Percentiles rank a stretch among this genome's conserved stretches.
Evolutionary conservation across 352 stramenopile species (phyloP).

Genomic region (Globisporangium iwayamae): DNA sequence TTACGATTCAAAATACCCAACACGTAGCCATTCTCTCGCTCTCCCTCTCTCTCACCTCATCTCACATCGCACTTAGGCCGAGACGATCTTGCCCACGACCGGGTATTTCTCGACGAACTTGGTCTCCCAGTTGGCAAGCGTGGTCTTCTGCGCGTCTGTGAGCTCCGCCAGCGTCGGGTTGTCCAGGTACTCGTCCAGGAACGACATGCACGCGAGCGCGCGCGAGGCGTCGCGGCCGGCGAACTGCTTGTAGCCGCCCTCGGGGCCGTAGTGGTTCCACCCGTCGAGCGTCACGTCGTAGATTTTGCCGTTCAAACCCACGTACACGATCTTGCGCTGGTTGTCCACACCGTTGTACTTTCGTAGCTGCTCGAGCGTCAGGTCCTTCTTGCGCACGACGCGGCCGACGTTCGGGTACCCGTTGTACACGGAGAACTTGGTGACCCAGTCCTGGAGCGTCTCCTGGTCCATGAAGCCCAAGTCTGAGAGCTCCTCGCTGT

Average conservation of each 20-base stretch:
- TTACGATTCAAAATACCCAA: neutral
- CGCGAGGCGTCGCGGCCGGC: constrained; percentile 93
- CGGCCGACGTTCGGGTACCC: constrained; percentile 94
- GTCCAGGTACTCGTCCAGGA: constrained; percentile 91
- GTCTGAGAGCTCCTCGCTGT: constrained; percentile 76
- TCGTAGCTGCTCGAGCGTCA: constrained; percentile 86
- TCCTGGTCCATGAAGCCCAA: constrained; percentile 83
- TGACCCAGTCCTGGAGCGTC: constrained; percentile 90
- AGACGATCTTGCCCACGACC: constrained; percentile 85
- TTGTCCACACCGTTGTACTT: constrained; percentile 78
- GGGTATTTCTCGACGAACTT: constrained; percentile 96
- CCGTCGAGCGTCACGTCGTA: constrained; percentile 97
- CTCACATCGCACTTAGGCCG: constrained; percentile 5
- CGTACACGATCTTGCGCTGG: constrained; percentile 90
- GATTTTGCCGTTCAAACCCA: constrained; percentile 92
- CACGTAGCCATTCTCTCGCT: neutral
- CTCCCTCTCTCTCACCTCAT: neutral
- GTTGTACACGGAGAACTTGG: constrained; percentile 96
- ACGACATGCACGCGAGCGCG: constrained; percentile 96
- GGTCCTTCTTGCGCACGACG: constrained; percentile 71
- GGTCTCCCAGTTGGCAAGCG: constrained; percentile 95
- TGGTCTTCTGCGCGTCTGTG: constrained; percentile 89
- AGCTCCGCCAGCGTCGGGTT: constrained; percentile 91
- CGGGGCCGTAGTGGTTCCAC: constrained; percentile 91
- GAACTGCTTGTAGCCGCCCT: constrained; percentile 94